Percentiles rank a stretch among this genome's conserved stretches.
Conservation (phyloP, 495 filamentous ascomycete species). For the Trichoderma orchidacearum region DNA sequence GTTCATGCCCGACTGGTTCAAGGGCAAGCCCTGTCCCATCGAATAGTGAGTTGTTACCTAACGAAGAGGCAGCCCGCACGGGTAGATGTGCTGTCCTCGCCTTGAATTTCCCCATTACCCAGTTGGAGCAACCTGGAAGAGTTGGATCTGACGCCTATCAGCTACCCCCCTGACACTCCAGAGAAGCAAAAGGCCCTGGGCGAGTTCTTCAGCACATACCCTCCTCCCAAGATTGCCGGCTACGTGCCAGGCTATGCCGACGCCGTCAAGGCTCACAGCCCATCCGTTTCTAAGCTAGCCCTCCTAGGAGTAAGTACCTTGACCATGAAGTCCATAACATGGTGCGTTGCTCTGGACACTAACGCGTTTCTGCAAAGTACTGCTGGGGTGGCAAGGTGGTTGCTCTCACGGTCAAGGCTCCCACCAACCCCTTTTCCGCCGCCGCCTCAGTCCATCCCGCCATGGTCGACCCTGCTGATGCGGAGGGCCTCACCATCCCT, state of each 20-base stretch:
- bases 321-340: too few species aligned
- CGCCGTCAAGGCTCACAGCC: conserved; percentile 37
- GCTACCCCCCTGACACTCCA: conserved; percentile 65
- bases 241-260: conserved; percentile 52
- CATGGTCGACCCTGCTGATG: conserved; percentile 72
- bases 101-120: too few species aligned
- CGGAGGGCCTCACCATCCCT: conserved; percentile 49
- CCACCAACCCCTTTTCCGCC: conserved; percentile 51
- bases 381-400: conserved; percentile 88
- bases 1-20: conserved; percentile 59
- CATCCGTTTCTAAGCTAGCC: conserved; percentile 62
- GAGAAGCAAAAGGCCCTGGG: conserved; percentile 68
- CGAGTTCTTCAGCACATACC: conserved; percentile 60
- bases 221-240: conserved; percentile 45
- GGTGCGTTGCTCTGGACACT: too few species aligned
- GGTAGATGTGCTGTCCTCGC: background rate
- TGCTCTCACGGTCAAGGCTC: conserved; percentile 40
- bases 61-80: background rate
- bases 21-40: conserved; percentile 40
- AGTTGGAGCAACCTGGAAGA: too few species aligned
- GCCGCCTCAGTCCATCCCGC: conserved; percentile 70
- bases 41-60: conserved; percentile 24
- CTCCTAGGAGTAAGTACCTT: conserved; percentile 59
- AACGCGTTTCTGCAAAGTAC: conserved; percentile 32
- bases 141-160: background rate